Evolutionary conservation across 768 basidiomycete species (phyloP).

Genomic region (Russula ochroleuca): DNA sequence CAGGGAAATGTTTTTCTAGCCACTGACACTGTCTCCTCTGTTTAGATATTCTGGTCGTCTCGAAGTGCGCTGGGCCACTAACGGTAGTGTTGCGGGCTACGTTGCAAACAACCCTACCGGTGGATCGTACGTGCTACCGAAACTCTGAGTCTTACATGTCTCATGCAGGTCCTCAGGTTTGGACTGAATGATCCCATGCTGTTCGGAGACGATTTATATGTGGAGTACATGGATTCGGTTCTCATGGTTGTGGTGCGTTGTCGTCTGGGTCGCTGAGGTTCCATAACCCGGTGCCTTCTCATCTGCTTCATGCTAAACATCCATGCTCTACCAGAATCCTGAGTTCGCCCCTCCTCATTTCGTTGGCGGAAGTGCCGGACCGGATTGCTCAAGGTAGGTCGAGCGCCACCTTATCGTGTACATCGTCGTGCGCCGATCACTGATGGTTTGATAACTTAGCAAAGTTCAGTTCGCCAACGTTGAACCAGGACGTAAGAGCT

Average conservation of each 20-base stretch:
- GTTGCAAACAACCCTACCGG: neutral
- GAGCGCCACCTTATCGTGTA: neutral
- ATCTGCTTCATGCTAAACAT: neutral
- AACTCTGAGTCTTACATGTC: neutral
- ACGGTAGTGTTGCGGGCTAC: neutral
- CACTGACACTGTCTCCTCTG: neutral
- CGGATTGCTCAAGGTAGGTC: neutral
- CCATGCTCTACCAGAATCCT: neutral
- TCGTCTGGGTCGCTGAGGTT: neutral
- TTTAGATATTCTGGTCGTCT: neutral
- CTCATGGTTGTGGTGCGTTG: neutral
- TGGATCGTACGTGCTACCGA: neutral
- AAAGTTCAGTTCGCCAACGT: neutral
- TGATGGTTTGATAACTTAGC: neutral
- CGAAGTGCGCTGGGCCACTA: neutral
- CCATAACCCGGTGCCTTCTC: too few species aligned
- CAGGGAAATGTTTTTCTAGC: neutral
- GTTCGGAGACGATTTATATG: neutral
- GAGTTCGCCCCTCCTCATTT: neutral
- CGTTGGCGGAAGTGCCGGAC: neutral
- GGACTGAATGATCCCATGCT: neutral
- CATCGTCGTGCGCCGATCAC: neutral
- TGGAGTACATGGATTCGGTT: neutral
- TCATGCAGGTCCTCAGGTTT: neutral
- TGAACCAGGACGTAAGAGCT: conserved; percentile 3